Conservation (phyloP, 768 basidiomycete species). For the Termitomyces titanicus region DNA sequence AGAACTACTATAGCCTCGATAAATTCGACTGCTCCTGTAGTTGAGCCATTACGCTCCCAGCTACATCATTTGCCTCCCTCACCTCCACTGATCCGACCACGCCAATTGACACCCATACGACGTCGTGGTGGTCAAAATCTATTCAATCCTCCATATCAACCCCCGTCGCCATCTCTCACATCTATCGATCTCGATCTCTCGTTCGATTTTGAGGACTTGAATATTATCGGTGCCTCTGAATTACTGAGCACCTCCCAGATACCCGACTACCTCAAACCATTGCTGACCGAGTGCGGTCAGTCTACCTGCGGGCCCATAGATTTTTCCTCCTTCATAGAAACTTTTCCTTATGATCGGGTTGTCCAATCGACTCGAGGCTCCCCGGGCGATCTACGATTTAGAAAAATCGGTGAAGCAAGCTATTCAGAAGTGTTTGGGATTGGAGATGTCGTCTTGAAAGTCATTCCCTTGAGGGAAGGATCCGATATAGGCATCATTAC, state of each 20-base stretch:
- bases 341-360: conserved; percentile 72
- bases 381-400: conserved; percentile 38
- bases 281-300: conserved; percentile 73
- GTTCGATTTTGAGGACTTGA: conserved; percentile 43
- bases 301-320: conserved; percentile 58
- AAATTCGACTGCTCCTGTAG: background rate
- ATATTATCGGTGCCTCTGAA: conserved; percentile 24
- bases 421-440: conserved; percentile 96
- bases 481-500: conserved; percentile 15
- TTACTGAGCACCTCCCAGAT: conserved; percentile 18
- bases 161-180: conserved; percentile 52
- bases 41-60: conserved; percentile 9
- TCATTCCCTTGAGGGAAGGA: conserved; percentile 73
- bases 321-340: conserved; percentile 80
- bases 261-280: conserved; percentile 56
- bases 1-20: conserved; percentile 19
- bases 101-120: conserved; percentile 69
- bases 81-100: conserved; percentile 40
- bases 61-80: conserved; percentile 21
- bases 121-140: conserved; percentile 34
- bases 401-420: conserved; percentile 93
- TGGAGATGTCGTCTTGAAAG: conserved; percentile 85
- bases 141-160: conserved; percentile 44
- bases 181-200: conserved; percentile 48
- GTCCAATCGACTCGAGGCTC: conserved; percentile 31